Evolutionary conservation across 1,284 basidiomycete genomes (phyloP).

Genomic region (Sphagnurus paluster): DNA sequence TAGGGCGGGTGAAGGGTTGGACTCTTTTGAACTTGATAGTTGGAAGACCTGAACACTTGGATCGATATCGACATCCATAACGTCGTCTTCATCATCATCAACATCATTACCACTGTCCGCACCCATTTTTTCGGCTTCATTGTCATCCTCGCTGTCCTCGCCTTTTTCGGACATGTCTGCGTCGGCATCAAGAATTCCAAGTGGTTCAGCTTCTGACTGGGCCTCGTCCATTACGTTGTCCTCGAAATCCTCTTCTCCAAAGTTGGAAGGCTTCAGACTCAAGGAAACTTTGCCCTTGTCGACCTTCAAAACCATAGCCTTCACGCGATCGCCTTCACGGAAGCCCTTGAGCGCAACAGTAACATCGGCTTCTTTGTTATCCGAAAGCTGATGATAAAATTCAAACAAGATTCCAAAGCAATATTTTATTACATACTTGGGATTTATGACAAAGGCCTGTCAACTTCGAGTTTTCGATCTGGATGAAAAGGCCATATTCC

Average conservation of each 20-base stretch:
- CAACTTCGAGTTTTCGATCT: conserved; percentile 81
- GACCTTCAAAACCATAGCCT: conserved; percentile 75
- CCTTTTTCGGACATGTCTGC: conserved; percentile 25
- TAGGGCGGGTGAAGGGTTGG: conserved; percentile 9
- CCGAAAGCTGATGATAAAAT: conserved; percentile 61
- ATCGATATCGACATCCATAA: conserved; percentile 46
- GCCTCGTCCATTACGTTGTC: conserved; percentile 29
- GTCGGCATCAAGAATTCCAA: conserved; percentile 24
- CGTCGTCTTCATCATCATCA: conserved; percentile 36
- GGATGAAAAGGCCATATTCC: conserved; percentile 90
- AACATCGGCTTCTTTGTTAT: conserved; percentile 81
- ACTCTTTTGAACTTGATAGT: conserved; percentile 18
- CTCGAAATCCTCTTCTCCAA: conserved; percentile 58
- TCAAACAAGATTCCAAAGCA: conserved; percentile 2
- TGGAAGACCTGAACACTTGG: conserved; percentile 27
- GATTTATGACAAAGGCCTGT: conserved; percentile 95
- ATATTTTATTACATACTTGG: conserved; percentile 52
- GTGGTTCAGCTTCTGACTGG: conserved; percentile 31
- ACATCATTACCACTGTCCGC: conserved; percentile 24
- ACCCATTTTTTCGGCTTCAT: conserved; percentile 8
- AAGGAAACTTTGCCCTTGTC: conserved; percentile 87
- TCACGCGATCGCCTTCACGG: conserved; percentile 85
- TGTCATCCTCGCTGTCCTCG: conserved; percentile 23
- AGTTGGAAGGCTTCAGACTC: conserved; percentile 89
- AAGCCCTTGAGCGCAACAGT: conserved; percentile 79